Evolutionary conservation across 2,329 filamentous ascomycete species (phyloP).

Genomic region (Penicillium sp.): DNA sequence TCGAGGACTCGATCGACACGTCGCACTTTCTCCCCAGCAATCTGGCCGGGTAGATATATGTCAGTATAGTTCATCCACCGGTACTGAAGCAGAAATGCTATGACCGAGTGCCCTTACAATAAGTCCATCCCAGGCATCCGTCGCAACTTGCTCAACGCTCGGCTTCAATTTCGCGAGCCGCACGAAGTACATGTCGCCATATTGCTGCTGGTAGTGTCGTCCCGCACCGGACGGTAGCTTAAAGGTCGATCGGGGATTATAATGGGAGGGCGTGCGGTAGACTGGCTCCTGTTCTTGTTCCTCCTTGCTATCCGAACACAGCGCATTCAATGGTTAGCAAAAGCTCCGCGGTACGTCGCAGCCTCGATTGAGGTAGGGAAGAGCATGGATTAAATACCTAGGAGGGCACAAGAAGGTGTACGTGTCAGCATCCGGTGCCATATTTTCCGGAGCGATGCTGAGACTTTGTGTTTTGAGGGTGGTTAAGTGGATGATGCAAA

Average conservation of each 20-base stretch:
- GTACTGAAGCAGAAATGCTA: neutral
- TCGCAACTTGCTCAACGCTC: slow-evolving; percentile 69
- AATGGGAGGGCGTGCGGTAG: slow-evolving; percentile 57
- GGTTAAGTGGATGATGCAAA: slow-evolving; percentile 8
- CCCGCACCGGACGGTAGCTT: slow-evolving; percentile 60
- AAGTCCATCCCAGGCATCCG: slow-evolving; percentile 71
- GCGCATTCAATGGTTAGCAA: slow-evolving; percentile 13
- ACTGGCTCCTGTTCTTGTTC: slow-evolving; percentile 40
- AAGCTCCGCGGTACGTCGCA: neutral
- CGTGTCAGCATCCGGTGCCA: slow-evolving; percentile 18
- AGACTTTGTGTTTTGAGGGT: neutral
- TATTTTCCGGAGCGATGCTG: slow-evolving; percentile 11
- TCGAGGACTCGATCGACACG: slow-evolving; percentile 86
- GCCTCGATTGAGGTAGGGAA: neutral
- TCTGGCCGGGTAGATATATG: slow-evolving; percentile 37
- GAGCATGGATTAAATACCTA: slow-evolving; percentile 19
- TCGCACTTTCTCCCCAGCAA: slow-evolving; percentile 70
- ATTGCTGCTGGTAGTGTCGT: slow-evolving; percentile 86
- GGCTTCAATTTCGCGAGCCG: slow-evolving; percentile 85
- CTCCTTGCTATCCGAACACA: slow-evolving; percentile 29
- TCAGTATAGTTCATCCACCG: neutral
- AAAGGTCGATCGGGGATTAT: slow-evolving; percentile 74
- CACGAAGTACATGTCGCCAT: slow-evolving; percentile 95
- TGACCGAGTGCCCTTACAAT: slow-evolving; percentile 43
- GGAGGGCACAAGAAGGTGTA: slow-evolving; percentile 31